Conservation (phyloP, 2,329 filamentous ascomycete genomes). For the Elsinoe australis region DNA sequence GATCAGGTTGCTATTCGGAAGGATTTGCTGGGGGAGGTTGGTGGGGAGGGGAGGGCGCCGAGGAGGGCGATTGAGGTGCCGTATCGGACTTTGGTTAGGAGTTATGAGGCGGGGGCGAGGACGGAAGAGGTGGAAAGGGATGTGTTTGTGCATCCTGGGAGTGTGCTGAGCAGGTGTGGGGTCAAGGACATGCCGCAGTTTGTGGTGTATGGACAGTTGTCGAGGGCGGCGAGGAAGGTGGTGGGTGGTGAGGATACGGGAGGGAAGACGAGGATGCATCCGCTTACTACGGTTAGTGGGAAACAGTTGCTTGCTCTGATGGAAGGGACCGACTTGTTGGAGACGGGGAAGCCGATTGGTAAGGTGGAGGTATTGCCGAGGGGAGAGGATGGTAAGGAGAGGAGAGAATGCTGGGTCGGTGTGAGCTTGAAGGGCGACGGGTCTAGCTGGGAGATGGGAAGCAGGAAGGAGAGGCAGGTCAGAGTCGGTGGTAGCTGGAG, state of each 20-base stretch:
- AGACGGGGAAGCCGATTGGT: slow-evolving; percentile 85
- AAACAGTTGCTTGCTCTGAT: slow-evolving; percentile 70
- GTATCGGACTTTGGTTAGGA: slow-evolving; percentile 75
- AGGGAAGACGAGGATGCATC: slow-evolving; percentile 76
- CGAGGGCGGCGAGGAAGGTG: slow-evolving; percentile 50
- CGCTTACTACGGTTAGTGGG: slow-evolving; percentile 70
- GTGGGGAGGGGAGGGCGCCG: slow-evolving; percentile 60
- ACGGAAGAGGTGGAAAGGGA: slow-evolving; percentile 46
- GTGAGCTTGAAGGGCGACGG: slow-evolving; percentile 66
- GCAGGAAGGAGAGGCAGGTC: slow-evolving; percentile 19
- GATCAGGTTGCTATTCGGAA: slow-evolving; percentile 90
- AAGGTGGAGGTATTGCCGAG: slow-evolving; percentile 54
- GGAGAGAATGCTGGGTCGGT: slow-evolving; percentile 74
- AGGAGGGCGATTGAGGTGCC: slow-evolving; percentile 85
- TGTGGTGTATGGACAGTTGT: slow-evolving; percentile 79
- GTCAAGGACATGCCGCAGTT: slow-evolving; percentile 75
- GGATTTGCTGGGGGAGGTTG: slow-evolving; percentile 57
- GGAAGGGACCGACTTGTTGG: slow-evolving; percentile 74
- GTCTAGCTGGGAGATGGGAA: slow-evolving; percentile 57
- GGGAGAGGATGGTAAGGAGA: slow-evolving; percentile 40
- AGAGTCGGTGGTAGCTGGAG: slow-evolving; percentile 19
- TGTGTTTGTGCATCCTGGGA: slow-evolving; percentile 83
- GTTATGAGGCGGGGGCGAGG: slow-evolving; percentile 37
- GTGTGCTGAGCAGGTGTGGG: slow-evolving; percentile 62
- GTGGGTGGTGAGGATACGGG: slow-evolving; percentile 33